Conservation (phyloP, 805 yeast genomes). For the Lipomyces sp. region DNA sequence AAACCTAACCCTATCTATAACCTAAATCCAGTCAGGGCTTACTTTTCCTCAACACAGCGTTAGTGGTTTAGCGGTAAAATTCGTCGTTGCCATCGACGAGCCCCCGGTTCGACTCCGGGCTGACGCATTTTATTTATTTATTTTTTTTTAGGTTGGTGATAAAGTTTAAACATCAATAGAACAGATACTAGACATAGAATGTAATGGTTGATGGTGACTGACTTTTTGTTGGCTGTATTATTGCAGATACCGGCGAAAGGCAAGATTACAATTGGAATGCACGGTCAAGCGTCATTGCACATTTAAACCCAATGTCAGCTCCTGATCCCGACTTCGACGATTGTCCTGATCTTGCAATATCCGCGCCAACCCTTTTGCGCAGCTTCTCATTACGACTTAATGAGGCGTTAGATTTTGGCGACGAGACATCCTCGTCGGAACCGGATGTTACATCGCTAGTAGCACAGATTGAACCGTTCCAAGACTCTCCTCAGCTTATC, state of each 20-base stretch:
- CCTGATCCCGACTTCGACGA: constrained; percentile 32
- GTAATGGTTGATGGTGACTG: no score
- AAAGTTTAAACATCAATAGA: no score
- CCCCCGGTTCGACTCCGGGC: constrained; percentile 68
- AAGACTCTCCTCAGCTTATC: constrained; percentile 30
- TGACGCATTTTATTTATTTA: constrained; percentile 47
- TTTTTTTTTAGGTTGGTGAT: constrained; percentile 26
- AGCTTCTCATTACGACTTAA: constrained; percentile 18
- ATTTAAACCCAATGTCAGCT: not conserved
- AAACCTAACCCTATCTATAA: not conserved
- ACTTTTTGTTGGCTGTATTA: no score
- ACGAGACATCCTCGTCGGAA: constrained; percentile 8
- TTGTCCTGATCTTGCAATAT: constrained; percentile 30
- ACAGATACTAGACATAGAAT: no score
- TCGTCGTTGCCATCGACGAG: constrained; percentile 62
- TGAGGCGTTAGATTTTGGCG: not conserved
- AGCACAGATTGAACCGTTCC: constrained; percentile 32
- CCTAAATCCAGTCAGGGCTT: no score
- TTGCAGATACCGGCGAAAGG: no score
- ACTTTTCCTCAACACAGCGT: constrained; percentile 43
- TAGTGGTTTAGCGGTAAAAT: constrained; percentile 62
- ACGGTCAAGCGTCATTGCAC: not conserved
- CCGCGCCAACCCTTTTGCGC: constrained; percentile 28
- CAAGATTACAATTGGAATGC: no score
- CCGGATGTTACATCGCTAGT: not conserved